Conservation (phyloP, 1,284 basidiomycete species). For the Fistulina hepatica region DNA sequence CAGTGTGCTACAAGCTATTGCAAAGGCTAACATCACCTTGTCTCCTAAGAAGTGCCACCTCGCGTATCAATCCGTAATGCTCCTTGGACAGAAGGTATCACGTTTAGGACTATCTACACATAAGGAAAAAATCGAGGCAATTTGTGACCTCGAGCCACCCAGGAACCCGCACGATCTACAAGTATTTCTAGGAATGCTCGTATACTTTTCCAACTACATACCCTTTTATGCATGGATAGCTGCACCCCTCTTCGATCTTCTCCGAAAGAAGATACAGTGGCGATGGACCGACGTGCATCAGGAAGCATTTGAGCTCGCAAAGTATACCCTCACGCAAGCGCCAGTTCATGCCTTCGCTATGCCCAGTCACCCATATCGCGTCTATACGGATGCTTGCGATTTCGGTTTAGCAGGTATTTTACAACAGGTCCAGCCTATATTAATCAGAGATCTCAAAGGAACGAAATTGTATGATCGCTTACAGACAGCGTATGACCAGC, state of each 20-base stretch:
- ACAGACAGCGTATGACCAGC: slow-evolving; percentile 3
- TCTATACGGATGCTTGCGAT: slow-evolving; percentile 24
- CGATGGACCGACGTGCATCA: slow-evolving; percentile 18
- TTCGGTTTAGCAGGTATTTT: slow-evolving; percentile 21
- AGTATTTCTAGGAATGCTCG: slow-evolving; percentile 16
- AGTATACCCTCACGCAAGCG: slow-evolving; percentile 19
- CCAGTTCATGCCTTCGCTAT: slow-evolving; percentile 24
- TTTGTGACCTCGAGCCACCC: slow-evolving; percentile 17
- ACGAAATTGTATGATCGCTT: slow-evolving; percentile 22
- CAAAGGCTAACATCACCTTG: slow-evolving; percentile 20
- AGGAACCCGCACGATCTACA: slow-evolving; percentile 12
- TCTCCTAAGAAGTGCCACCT: slow-evolving; percentile 26
- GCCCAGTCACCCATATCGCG: slow-evolving; percentile 20
- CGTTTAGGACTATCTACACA: slow-evolving; percentile 11
- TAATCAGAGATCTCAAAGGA: slow-evolving; percentile 24
- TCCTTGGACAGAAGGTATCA: slow-evolving; percentile 26
- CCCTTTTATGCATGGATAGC: slow-evolving; percentile 9
- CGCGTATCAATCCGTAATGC: slow-evolving; percentile 21
- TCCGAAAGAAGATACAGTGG: slow-evolving; percentile 15
- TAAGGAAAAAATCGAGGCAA: slow-evolving; percentile 16
- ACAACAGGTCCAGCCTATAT: slow-evolving; percentile 30
- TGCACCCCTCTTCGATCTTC: slow-evolving; percentile 6
- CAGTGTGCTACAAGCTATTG: slow-evolving; percentile 20
- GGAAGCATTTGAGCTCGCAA: slow-evolving; percentile 19
- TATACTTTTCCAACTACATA: slow-evolving; percentile 11